A percentile compares a stretch with the other conserved stretches of the same genome.
Conservation (phyloP, 2,329 filamentous ascomycete species). For the Chlorencoelia australis region DNA sequence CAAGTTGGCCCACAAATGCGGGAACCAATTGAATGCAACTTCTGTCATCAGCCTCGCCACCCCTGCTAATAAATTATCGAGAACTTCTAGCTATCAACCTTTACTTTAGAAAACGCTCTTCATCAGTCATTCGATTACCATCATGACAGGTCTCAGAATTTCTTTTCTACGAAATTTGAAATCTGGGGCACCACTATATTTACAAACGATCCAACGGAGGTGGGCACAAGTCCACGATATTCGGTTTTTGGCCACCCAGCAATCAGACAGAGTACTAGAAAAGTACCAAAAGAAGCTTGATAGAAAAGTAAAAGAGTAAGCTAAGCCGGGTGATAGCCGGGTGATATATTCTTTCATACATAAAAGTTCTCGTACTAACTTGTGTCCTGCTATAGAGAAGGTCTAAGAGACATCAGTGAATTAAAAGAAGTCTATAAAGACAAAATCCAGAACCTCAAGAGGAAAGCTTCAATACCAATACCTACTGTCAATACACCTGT, state of each 20-base stretch:
- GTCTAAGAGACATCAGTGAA: constrained; percentile 59
- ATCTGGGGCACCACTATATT: constrained; percentile 22
- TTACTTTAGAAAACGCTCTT: too few species aligned
- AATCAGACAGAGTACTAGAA: constrained; percentile 59
- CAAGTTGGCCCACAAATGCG: too few species aligned
- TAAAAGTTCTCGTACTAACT: too few species aligned
- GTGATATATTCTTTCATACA: not conserved
- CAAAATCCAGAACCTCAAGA: constrained; percentile 65
- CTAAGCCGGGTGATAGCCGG: not conserved
- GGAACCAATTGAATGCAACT: too few species aligned
- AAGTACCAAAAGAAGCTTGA: constrained; percentile 84
- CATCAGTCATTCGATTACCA: constrained; percentile 2
- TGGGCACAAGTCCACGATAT: constrained; percentile 92
- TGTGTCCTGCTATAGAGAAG: constrained; percentile 34
- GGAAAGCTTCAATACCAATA: constrained; percentile 48
- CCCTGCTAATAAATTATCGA: too few species aligned
- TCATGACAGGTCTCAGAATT: constrained; percentile 41
- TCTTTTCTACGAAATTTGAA: constrained; percentile 37
- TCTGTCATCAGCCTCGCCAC: too few species aligned
- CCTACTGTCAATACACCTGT: constrained; percentile 22
- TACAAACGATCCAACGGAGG: constrained; percentile 51
- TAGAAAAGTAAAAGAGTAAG: constrained; percentile 61
- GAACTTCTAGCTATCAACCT: too few species aligned
- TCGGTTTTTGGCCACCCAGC: constrained; percentile 75
- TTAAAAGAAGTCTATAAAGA: constrained; percentile 77